These are phyloP conservation scores for Colletotrichum kahawae DNA, from an alignment of 2,329 filamentous ascomycete genomes.

Conservation along the genomic window DNA sequence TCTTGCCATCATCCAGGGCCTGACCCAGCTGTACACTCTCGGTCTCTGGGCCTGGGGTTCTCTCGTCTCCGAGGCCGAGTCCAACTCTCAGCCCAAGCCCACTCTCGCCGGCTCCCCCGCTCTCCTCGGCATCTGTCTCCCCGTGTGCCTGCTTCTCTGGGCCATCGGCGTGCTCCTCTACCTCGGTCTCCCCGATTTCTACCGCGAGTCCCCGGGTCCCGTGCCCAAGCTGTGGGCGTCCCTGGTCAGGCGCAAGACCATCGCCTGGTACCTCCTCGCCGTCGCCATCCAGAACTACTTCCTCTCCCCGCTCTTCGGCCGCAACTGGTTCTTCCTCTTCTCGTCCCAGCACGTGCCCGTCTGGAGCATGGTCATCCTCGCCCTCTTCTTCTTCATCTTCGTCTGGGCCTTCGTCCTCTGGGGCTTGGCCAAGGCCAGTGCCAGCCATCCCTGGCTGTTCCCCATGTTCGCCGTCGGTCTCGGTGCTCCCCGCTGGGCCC, in stretches of 20 bases:
- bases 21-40: conserved; percentile 69
- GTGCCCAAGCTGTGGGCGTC: conserved; percentile 70
- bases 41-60: conserved; percentile 72
- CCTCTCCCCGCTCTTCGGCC: conserved; percentile 67
- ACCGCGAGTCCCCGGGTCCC: conserved; percentile 66
- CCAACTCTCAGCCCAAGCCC: conserved; percentile 13
- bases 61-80: conserved; percentile 16
- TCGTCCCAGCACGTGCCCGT: conserved; percentile 57
- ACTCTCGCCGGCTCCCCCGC: conserved; percentile 34
- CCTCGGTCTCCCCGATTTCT: conserved; percentile 68
- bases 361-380: conserved; percentile 63
- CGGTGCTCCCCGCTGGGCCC: conserved; percentile 69
- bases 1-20: conserved; percentile 69
- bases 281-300: conserved; percentile 73
- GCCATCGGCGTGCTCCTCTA: conserved; percentile 59
- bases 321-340: conserved; percentile 72
- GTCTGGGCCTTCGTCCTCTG: conserved; percentile 61
- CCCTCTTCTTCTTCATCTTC: conserved; percentile 57
- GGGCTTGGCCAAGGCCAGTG: conserved; percentile 57
- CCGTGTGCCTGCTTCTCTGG: conserved; percentile 63
- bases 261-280: conserved; percentile 70
- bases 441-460: conserved; percentile 69
- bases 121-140: conserved; percentile 55
- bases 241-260: conserved; percentile 65
- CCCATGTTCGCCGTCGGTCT: conserved; percentile 72